Percentiles rank a stretch among this genome's conserved stretches.
Evolutionary conservation across 371 early-diverging fungal genomes (phyloP).

Genomic region (Quaeritorhiza haematococci): DNA sequence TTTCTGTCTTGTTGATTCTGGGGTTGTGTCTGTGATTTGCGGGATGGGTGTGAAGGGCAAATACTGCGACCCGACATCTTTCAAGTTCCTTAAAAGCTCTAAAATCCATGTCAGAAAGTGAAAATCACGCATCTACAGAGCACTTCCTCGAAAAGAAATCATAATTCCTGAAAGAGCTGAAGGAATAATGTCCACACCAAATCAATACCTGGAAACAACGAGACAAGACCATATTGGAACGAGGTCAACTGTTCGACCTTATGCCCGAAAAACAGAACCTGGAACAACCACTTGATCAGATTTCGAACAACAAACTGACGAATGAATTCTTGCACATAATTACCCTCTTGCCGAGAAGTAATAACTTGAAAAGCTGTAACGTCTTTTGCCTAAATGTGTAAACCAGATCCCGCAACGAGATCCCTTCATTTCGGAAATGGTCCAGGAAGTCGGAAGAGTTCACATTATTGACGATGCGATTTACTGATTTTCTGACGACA

Average conservation of each 20-base stretch:
- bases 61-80: constrained; percentile 61
- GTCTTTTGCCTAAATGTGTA: constrained; percentile 70
- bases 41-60: constrained; percentile 27
- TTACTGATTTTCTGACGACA: no score
- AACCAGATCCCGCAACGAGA: constrained; percentile 66
- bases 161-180: neutral
- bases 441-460: no score
- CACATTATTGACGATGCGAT: no score
- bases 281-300: neutral
- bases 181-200: no score
- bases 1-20: constrained; percentile 25
- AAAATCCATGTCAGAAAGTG: neutral
- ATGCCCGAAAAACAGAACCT: constrained; percentile 78
- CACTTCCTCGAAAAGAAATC: neutral
- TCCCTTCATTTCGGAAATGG: constrained; percentile 48
- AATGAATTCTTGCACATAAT: no score
- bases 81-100: constrained; percentile 53
- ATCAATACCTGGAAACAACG: constrained; percentile 62
- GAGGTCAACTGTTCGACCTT: constrained; percentile 74
- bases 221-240: constrained; percentile 73
- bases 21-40: constrained; percentile 7
- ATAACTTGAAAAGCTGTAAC: constrained; percentile 65
- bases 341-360: constrained; percentile 65
- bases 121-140: neutral
- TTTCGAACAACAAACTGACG: neutral